Base-by-base conservation (phyloP, 495 filamentous ascomycete genomes). In the Aspergillus biplanus region DNA sequence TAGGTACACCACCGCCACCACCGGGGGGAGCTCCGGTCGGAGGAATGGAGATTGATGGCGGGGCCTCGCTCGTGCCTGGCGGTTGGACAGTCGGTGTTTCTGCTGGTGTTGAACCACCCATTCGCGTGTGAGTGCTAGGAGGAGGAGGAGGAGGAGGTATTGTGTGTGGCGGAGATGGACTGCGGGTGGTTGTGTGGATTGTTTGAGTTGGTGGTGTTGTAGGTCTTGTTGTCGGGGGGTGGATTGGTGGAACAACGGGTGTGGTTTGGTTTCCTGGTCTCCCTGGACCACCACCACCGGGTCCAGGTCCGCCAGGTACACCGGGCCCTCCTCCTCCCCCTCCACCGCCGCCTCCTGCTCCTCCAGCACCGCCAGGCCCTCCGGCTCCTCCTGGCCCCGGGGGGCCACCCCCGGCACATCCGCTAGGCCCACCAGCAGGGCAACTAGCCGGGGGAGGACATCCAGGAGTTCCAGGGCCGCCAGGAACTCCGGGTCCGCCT, bases 401-500 rank as follows among this genome's bases (percentile, higher is more conserved):
- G 48, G 56, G 56, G 12, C 21, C 42, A n/a, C 55, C 55, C 56
- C 56, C 5, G 21, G 16, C 9, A 9, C 47, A 6, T 18, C 47
- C 9, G 16, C n/a, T 50, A 11, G 16, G 1, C 6, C 47, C 27
- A 27, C 47, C 47, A 2, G 9, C 8, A 50, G 16, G 21, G 18
- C 5, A 18, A 50, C 47, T 50, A 4, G 47, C n/a, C 13, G 7
- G 3, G 5, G n/a, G n/a, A 27, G n/a, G 21, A 5, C 47, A 9
- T 0, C 47, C n/a, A 27, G 47, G 42, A n/a, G 33, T 33, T 12
- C 57, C 57, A 18, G 57, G 57, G 2, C 47, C 58, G 31, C 58
- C 58, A 33, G 58, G 47, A 18, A n/a, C 31, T 33, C 49, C 49
- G 7, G 49, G 49, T 16, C 49, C 49, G 1, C 49, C 49, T 31